Conservation (phyloP, 1,139 yeast species). For the Spencermartinsiella ligniputridi region DNA sequence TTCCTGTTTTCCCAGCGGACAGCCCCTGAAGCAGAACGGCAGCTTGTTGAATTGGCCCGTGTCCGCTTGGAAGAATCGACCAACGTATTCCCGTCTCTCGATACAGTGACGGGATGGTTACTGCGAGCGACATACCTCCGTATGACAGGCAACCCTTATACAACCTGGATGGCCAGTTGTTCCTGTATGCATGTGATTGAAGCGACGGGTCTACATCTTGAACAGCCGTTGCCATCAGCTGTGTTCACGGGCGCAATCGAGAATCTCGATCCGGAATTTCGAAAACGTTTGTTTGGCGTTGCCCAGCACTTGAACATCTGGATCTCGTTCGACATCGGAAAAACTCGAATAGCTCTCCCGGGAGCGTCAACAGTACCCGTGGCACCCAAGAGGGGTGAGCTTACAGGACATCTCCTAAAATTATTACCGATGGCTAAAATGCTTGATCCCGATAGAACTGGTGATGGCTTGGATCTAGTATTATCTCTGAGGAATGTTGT, state of each 20-base stretch:
- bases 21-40: slow-evolving; percentile 1
- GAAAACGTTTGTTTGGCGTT: slow-evolving; percentile 3
- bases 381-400: background rate
- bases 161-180: slow-evolving; percentile 8
- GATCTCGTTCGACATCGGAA: slow-evolving; percentile 6
- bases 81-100: background rate
- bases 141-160: slow-evolving; percentile 3
- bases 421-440: background rate
- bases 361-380: slow-evolving; percentile 1
- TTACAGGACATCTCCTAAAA: slow-evolving; percentile 1
- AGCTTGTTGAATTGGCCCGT: slow-evolving; percentile 1
- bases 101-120: slow-evolving; percentile 4
- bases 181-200: slow-evolving; percentile 6
- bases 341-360: slow-evolving; percentile 4
- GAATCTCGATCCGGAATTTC: background rate
- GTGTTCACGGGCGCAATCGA: background rate
- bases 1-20: slow-evolving; percentile 1
- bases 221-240: background rate
- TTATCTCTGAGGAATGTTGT: background rate
- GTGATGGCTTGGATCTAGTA: background rate
- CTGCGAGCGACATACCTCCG: slow-evolving; percentile 6
- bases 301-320: slow-evolving; percentile 4
- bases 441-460: background rate
- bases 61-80: background rate
- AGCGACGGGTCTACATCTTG: slow-evolving; percentile 6